These are phyloP conservation scores for Ulota crispa DNA, from an alignment of 225 moss, liverwort and hornwort genomes.

Conservation along the genomic window DNA sequence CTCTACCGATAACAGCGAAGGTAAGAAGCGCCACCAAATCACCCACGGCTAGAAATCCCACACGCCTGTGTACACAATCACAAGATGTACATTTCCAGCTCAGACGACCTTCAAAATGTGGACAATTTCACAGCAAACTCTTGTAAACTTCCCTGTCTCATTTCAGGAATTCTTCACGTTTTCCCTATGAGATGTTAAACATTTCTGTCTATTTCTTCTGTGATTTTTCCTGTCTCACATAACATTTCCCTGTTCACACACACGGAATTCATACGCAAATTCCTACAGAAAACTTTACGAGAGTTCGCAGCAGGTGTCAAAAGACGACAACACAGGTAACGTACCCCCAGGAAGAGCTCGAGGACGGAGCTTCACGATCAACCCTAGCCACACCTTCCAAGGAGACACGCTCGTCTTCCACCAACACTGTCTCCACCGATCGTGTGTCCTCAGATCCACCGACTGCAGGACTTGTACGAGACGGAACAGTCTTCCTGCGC, in stretches of 20 bases:
- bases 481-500: slow-evolving; percentile 34
- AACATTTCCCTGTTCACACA: too few species aligned
- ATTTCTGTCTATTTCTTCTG: too few species aligned
- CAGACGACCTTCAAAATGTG: background rate
- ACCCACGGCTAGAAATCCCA: slow-evolving; percentile 68
- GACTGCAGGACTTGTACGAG: slow-evolving; percentile 21
- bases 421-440: slow-evolving; percentile 60
- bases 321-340: background rate
- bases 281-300: too few species aligned
- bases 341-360: slow-evolving; percentile 83
- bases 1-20: slow-evolving; percentile 79
- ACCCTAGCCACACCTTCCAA: slow-evolving; percentile 85
- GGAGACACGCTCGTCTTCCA: slow-evolving; percentile 72
- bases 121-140: background rate
- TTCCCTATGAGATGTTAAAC: too few species aligned
- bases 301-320: background rate
- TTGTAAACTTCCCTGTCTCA: too few species aligned
- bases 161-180: too few species aligned
- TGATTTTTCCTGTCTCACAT: too few species aligned
- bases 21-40: slow-evolving; percentile 74
- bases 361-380: slow-evolving; percentile 53
- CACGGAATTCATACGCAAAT: too few species aligned
- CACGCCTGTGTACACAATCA: slow-evolving; percentile 56
- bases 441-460: slow-evolving; percentile 36
- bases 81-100: background rate